Evolutionary conservation across 371 early-diverging fungal genomes (phyloP).

Genomic region (Smittium culicis): DNA sequence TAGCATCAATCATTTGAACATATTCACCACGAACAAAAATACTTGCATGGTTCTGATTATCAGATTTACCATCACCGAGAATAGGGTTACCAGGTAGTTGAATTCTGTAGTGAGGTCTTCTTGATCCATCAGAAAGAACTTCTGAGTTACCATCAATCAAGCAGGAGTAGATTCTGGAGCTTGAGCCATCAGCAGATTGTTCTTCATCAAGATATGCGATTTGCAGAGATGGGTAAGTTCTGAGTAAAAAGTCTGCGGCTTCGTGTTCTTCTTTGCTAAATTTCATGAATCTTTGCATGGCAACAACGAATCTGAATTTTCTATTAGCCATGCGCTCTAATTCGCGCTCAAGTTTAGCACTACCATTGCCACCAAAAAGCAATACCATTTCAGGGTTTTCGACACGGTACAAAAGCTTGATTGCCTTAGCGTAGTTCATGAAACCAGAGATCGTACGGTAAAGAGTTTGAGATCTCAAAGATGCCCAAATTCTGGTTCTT

Average conservation of each 20-base stretch:
- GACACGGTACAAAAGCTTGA: conserved; percentile 63
- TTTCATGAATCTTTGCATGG: conserved; percentile 75
- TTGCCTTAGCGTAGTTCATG: conserved; percentile 77
- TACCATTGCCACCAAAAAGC: conserved; percentile 41
- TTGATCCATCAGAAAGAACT: conserved; percentile 43
- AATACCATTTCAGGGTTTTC: conserved; percentile 65
- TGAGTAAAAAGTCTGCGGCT: conserved; percentile 60
- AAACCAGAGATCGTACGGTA: conserved; percentile 79
- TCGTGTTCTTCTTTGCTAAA: conserved; percentile 62
- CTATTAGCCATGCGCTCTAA: conserved; percentile 47
- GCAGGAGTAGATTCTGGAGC: conserved; percentile 46
- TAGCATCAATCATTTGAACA: conserved; percentile 73
- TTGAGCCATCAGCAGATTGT: conserved; percentile 37
- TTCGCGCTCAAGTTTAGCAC: conserved; percentile 49
- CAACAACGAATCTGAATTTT: conserved; percentile 73
- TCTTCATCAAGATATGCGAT: conserved; percentile 71
- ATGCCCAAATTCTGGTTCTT: conserved; percentile 82
- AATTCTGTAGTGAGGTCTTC: conserved; percentile 57
- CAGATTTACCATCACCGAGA: conserved; percentile 80
- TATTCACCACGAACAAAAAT: conserved; percentile 79
- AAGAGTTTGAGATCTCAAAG: conserved; percentile 71
- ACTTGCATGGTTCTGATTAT: conserved; percentile 78
- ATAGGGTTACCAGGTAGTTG: conserved; percentile 78
- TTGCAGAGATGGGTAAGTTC: conserved; percentile 63
- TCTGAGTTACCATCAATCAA: conserved; percentile 63